A percentile compares a stretch with the other conserved stretches of the same genome.
phyloP scores from a whole-genome alignment of 768 basidiomycete genomes.

The Auricularia sp. region DNA sequence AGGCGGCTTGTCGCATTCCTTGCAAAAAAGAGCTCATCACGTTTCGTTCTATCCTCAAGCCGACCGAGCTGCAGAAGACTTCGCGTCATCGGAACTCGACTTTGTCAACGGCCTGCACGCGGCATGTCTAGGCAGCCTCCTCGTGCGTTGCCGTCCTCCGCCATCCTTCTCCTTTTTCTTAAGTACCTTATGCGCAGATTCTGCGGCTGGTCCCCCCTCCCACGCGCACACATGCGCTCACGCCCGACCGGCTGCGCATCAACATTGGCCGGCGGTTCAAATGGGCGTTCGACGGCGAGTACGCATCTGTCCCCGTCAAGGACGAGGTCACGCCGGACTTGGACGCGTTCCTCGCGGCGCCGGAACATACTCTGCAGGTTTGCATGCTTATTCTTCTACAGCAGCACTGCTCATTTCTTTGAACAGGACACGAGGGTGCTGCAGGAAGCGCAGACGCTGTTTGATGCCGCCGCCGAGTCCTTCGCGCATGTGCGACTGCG shows the following conservation, averaged over 20 bases:
- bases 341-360: background rate
- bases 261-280: conserved; percentile 64
- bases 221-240: conserved; percentile 34
- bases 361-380: background rate
- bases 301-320: conserved; percentile 20
- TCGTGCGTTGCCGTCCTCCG: conserved; percentile 45
- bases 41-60: conserved; percentile 29
- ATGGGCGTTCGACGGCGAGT: conserved; percentile 60
- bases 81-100: background rate
- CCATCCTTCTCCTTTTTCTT: conserved; percentile 39
- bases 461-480: background rate
- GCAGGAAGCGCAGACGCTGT: background rate
- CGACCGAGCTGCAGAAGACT: conserved; percentile 25
- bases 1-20: background rate
- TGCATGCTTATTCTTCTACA: background rate
- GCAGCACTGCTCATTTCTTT: background rate
- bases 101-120: conserved; percentile 29
- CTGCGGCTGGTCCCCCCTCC: conserved; percentile 32
- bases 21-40: conserved; percentile 6
- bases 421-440: background rate
- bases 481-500: background rate
- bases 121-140: conserved; percentile 43
- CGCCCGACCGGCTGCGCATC: conserved; percentile 41
- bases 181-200: conserved; percentile 25
- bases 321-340: background rate